Percentiles rank a stretch among this genome's conserved stretches.
phyloP scores from a whole-genome alignment of 2,329 filamentous ascomycete species.

The Biscogniauxia sp. region DNA sequence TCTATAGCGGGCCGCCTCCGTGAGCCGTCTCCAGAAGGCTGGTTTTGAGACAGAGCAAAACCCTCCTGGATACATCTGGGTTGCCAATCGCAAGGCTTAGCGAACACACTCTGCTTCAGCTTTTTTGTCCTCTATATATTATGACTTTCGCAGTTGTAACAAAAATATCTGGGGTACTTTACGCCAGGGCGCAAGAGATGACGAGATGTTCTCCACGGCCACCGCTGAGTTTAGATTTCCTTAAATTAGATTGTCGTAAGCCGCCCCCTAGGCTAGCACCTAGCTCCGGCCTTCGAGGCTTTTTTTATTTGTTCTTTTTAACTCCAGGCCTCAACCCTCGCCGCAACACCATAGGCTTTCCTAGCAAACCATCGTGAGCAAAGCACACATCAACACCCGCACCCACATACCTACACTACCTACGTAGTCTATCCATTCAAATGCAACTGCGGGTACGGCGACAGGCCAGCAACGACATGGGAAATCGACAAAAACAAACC shows the following conservation, averaged over 20 bases:
- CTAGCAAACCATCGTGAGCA: neutral
- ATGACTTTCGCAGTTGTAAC: neutral
- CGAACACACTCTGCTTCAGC: neutral
- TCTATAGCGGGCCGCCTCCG: neutral
- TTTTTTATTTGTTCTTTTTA: neutral
- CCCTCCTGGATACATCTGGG: neutral
- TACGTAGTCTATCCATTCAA: too few species aligned
- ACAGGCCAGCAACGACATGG: too few species aligned
- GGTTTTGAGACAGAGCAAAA: neutral
- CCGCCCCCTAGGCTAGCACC: neutral
- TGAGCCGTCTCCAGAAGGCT: neutral
- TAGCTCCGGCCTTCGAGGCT: neutral
- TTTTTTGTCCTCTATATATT: neutral
- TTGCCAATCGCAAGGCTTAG: neutral
- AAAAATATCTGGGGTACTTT: neutral
- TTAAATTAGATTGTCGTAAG: slow-evolving; percentile 1
- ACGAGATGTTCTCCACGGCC: neutral
- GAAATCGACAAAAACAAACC: neutral
- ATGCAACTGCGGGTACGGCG: too few species aligned
- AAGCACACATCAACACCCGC: too few species aligned
- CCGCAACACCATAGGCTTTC: neutral
- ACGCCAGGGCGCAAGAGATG: neutral
- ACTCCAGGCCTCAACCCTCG: neutral
- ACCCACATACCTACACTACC: neutral
- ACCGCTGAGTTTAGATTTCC: neutral